Conservation (phyloP, 2,329 filamentous ascomycete genomes). For the Clonostachys rhizophaga region DNA sequence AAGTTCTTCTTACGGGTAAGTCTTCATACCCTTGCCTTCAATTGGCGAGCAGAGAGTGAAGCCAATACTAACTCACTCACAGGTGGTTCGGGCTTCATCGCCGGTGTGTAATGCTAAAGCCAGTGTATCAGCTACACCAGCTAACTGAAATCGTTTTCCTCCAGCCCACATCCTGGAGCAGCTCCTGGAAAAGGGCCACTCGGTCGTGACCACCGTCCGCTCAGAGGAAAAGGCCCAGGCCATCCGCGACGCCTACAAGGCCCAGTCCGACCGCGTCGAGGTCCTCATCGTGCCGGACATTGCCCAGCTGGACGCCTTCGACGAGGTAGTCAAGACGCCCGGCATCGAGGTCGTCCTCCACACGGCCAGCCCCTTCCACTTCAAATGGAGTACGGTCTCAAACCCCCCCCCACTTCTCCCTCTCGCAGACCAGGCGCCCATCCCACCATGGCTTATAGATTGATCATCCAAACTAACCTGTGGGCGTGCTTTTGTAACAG, state of each 20-base stretch:
- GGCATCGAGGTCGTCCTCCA: slow-evolving; percentile 53
- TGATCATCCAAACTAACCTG: background rate
- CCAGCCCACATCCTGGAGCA: slow-evolving; percentile 50
- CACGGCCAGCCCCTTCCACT: slow-evolving; percentile 57
- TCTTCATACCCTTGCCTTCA: background rate
- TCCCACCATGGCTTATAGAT: background rate
- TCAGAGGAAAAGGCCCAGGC: slow-evolving; percentile 46
- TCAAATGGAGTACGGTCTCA: slow-evolving; percentile 32
- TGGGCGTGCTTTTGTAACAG: background rate
- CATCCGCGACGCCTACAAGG: slow-evolving; percentile 43
- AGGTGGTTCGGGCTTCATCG: slow-evolving; percentile 28
- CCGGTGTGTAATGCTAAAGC: slow-evolving; percentile 14
- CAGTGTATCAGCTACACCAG: background rate
- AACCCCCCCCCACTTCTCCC: background rate
- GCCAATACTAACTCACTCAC: background rate
- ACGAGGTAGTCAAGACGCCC: slow-evolving; percentile 49
- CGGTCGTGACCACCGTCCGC: slow-evolving; percentile 52
- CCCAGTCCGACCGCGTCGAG: slow-evolving; percentile 34
- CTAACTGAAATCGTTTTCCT: background rate
- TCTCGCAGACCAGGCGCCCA: no score
- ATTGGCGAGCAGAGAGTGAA: background rate
- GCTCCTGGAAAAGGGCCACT: slow-evolving; percentile 43
- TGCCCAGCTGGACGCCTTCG: slow-evolving; percentile 68
- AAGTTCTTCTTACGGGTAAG: slow-evolving; percentile 22
- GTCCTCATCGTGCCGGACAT: slow-evolving; percentile 72